Evolutionary conservation across 176 grass and related monocot genomes (phyloP).

Genomic region (Rhipidocladum racemiflorum): DNA sequence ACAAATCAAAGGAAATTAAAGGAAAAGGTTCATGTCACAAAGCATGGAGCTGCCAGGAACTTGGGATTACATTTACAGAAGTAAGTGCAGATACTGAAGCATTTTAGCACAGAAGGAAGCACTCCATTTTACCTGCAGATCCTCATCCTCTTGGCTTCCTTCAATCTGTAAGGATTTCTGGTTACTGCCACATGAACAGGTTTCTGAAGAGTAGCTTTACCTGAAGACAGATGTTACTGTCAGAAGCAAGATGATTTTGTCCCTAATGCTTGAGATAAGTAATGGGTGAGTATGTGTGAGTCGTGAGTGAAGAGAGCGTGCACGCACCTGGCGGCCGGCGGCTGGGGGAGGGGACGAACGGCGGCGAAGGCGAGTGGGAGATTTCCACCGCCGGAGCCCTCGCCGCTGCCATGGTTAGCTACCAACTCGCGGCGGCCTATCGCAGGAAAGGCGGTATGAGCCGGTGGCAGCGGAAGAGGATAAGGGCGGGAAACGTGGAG

Average conservation of each 20-base stretch:
- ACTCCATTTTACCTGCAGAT: neutral
- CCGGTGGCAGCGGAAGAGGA: neutral
- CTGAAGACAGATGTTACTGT: neutral
- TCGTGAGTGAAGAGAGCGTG: neutral
- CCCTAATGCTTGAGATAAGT: neutral
- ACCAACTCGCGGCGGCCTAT: neutral
- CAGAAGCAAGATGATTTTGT: neutral
- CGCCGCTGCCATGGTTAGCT: neutral
- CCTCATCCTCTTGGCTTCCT: neutral
- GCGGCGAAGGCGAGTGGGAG: neutral
- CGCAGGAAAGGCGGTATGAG: neutral
- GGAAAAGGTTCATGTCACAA: neutral
- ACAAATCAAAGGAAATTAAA: neutral
- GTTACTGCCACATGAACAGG: neutral
- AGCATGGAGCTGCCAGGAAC: neutral
- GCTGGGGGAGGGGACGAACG: neutral
- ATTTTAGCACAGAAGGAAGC: constrained; percentile 3
- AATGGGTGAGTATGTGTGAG: neutral
- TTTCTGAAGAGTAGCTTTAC: neutral
- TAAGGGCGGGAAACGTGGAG: constrained; percentile 24
- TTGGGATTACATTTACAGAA: neutral
- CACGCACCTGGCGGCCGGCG: constrained; percentile 2
- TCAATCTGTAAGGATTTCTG: neutral
- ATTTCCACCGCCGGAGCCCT: constrained; percentile 14
- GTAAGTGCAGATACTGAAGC: neutral